phyloP scores from a whole-genome alignment of 257 asterid species.

The Leonotis leonurus region DNA sequence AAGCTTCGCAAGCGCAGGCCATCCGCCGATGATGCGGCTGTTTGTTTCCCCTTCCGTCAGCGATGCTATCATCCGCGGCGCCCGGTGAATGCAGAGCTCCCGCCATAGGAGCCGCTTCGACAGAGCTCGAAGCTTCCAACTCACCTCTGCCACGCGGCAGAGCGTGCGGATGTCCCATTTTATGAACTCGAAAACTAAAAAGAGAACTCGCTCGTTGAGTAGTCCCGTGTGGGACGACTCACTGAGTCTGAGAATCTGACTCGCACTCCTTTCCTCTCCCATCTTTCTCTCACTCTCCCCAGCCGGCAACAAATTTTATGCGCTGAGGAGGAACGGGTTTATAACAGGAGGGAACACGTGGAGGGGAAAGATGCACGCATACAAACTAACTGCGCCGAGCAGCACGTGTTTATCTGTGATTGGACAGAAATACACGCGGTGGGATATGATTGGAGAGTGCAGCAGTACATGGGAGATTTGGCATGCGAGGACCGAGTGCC shows the following conservation, averaged over 20 bases:
- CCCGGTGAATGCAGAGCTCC: slow-evolving; percentile 55
- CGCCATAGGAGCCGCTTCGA: slow-evolving; percentile 69
- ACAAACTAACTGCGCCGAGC: neutral
- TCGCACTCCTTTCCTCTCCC: slow-evolving; percentile 15
- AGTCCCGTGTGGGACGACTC: slow-evolving; percentile 45
- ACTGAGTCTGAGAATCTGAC: slow-evolving; percentile 20
- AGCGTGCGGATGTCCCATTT: slow-evolving; percentile 67
- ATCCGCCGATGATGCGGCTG: slow-evolving; percentile 48
- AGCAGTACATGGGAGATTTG: slow-evolving; percentile 15
- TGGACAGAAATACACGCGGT: slow-evolving; percentile 12
- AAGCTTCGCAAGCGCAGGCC: slow-evolving; percentile 75
- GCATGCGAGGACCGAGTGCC: neutral
- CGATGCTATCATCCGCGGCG: slow-evolving; percentile 47
- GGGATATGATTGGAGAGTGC: neutral
- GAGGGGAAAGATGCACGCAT: neutral
- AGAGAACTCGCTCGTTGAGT: slow-evolving; percentile 50
- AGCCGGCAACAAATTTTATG: neutral
- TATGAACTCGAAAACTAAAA: slow-evolving; percentile 39
- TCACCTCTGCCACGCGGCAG: slow-evolving; percentile 43
- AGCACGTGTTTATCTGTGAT: slow-evolving; percentile 2
- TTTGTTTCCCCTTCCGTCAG: slow-evolving; percentile 31
- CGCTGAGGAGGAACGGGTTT: neutral
- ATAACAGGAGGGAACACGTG: slow-evolving; percentile 12
- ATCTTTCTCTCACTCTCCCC: slow-evolving; percentile 16
- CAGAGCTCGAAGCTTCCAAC: slow-evolving; percentile 50